Conservation (phyloP, 768 basidiomycete genomes). For the Mycena galericulata region DNA sequence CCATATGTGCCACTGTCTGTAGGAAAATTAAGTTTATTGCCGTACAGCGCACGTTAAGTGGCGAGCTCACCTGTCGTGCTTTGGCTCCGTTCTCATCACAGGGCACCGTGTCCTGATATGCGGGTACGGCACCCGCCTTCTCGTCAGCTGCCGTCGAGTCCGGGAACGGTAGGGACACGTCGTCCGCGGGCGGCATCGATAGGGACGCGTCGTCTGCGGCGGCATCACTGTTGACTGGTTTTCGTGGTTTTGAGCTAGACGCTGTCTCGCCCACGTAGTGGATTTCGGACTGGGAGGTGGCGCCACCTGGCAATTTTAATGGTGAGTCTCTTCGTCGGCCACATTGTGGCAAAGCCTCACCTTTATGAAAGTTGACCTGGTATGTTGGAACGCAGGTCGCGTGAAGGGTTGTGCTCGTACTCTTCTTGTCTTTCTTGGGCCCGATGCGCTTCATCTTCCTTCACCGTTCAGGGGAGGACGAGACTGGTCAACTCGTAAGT, state of each 20-base stretch:
- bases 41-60: neutral
- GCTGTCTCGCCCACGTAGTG: neutral
- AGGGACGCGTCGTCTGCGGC: neutral
- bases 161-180: neutral
- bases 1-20: conserved; percentile 19
- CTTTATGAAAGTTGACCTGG: neutral
- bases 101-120: neutral
- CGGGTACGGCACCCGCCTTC: neutral
- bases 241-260: neutral
- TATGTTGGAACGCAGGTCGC: neutral
- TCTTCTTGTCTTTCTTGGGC: neutral
- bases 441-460: neutral
- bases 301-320: neutral
- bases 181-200: neutral
- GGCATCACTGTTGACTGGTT: neutral
- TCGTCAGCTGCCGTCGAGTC: conserved; percentile 1
- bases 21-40: neutral
- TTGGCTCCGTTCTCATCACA: conserved; percentile 5
- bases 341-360: neutral
- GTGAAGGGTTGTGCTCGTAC: neutral
- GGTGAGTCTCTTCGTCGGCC: neutral
- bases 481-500: neutral
- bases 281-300: neutral
- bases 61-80: neutral
- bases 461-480: too few species aligned